Percentiles rank a stretch among this genome's conserved stretches.
These are phyloP conservation scores for Neopestalotiopsis sp. DNA, from an alignment of 2,329 filamentous ascomycete genomes.

Conservation along the genomic window DNA sequence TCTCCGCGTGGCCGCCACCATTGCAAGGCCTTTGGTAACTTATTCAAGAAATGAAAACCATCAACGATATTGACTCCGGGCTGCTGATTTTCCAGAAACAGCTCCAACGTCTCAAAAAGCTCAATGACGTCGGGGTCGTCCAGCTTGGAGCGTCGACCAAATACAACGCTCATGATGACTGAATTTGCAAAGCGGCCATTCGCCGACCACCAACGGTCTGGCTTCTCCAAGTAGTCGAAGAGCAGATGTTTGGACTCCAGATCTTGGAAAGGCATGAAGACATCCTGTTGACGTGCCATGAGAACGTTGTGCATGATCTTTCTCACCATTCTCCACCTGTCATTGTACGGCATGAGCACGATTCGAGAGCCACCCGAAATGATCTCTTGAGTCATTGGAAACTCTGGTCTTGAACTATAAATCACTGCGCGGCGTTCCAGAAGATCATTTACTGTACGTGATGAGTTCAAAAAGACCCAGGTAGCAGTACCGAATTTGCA, in stretches of 20 bases:
- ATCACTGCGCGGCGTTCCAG: neutral
- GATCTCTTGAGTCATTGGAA: neutral
- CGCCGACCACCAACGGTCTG: neutral
- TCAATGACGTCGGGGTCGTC: no score
- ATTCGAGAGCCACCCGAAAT: neutral
- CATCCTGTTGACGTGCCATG: neutral
- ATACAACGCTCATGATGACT: conserved; percentile 6
- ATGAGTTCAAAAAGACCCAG: conserved; percentile 1
- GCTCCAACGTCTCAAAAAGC: no score
- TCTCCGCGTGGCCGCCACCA: no score
- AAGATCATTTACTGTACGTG: neutral
- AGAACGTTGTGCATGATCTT: conserved; percentile 7
- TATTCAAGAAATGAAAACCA: no score
- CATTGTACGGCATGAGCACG: neutral
- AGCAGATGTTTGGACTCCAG: neutral
- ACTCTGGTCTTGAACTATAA: neutral
- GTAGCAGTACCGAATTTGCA: neutral
- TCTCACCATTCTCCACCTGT: neutral
- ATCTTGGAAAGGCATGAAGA: neutral
- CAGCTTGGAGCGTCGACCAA: neutral
- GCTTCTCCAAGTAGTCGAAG: neutral
- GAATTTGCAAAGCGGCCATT: neutral
- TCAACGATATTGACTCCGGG: no score
- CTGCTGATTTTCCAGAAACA: no score
- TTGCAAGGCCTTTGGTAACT: no score